Evolutionary conservation across 805 yeast genomes (phyloP).

Genomic region (Metschnikowia proteae): DNA sequence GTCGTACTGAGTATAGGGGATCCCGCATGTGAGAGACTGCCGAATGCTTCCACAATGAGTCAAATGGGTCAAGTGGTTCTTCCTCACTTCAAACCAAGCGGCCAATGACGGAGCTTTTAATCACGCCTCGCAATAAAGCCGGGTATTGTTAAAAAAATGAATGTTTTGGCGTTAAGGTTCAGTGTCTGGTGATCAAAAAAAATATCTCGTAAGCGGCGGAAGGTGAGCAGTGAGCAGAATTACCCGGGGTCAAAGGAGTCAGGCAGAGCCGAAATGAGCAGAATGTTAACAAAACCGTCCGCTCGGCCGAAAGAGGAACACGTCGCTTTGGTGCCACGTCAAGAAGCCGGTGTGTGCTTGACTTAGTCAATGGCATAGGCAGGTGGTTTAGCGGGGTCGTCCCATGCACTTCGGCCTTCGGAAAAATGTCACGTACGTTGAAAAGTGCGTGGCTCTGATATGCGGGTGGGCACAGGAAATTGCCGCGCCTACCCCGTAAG

Average conservation of each 20-base stretch:
- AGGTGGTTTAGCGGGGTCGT: background rate
- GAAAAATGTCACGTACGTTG: constrained; percentile 1
- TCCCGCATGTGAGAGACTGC: background rate
- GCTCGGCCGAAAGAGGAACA: background rate
- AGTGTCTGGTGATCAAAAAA: too few relatives aligned
- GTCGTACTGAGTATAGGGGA: background rate
- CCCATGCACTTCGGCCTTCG: background rate
- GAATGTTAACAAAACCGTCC: background rate
- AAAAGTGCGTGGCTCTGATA: background rate
- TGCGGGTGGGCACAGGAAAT: background rate
- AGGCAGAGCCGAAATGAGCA: too few relatives aligned
- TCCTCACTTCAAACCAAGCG: background rate
- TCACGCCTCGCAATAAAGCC: background rate
- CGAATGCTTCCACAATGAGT: background rate
- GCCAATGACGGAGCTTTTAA: background rate
- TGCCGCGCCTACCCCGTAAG: constrained; percentile 1
- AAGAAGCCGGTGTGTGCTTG: background rate
- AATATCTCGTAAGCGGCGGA: too few relatives aligned
- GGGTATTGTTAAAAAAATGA: too few relatives aligned
- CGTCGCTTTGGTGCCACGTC: background rate
- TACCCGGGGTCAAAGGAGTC: too few relatives aligned
- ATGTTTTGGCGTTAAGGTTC: too few relatives aligned
- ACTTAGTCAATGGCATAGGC: background rate
- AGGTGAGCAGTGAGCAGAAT: too few relatives aligned
- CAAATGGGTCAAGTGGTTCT: background rate